phyloP scores from a whole-genome alignment of 73 alveolate species.

The Tetrahymena thermophila region DNA sequence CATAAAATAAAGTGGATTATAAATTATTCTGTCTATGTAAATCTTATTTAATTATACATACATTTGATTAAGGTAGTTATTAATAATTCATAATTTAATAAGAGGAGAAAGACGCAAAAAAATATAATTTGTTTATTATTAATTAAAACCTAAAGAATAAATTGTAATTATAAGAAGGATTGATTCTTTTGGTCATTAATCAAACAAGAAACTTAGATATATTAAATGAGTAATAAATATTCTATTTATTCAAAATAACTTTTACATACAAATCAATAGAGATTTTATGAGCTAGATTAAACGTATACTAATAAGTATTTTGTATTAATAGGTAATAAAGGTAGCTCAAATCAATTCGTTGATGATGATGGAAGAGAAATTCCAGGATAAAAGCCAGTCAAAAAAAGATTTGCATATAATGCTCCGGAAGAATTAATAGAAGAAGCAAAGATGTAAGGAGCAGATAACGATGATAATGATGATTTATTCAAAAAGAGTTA shows the following conservation, averaged over 20 bases:
- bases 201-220: not conserved
- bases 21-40: not conserved
- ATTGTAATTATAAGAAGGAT: not conserved
- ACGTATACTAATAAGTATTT: not conserved
- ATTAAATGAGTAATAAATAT: not conserved
- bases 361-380: conserved; percentile 2
- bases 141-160: not conserved
- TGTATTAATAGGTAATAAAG: not conserved
- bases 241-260: not conserved
- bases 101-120: not conserved
- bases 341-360: not conserved
- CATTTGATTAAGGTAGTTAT: not conserved
- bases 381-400: not conserved
- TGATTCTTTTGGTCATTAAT: not conserved
- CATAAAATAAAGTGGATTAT: not conserved
- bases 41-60: not conserved
- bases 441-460: not conserved
- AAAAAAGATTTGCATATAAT: not conserved
- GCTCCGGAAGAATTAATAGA: not conserved
- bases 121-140: not conserved
- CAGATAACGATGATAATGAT: not conserved
- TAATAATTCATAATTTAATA: not conserved
- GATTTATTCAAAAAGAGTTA: not conserved
- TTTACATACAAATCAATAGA: not conserved
- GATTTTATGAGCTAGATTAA: not conserved